Percentiles rank a stretch among this genome's conserved stretches.
phyloP scores from a whole-genome alignment of 148 eudicot species.

The Cornus kousa region DNA sequence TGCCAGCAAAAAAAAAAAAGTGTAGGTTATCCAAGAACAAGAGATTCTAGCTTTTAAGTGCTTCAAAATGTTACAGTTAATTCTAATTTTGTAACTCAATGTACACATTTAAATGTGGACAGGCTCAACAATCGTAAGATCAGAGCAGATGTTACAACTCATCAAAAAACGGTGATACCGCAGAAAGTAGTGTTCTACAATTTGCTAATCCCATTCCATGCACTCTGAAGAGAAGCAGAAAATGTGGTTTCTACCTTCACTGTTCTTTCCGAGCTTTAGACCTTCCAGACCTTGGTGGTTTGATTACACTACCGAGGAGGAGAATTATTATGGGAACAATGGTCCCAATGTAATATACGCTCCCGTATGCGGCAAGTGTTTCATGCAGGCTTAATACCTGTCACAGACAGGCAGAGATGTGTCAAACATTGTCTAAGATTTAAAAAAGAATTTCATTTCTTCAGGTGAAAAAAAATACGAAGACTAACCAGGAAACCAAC shows the following conservation, averaged over 20 bases:
- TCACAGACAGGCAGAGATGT: slow-evolving; percentile 7
- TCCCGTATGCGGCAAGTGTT: slow-evolving; percentile 75
- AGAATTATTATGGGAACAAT: slow-evolving; percentile 63
- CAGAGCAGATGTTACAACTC: background rate
- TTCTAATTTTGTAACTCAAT: no score
- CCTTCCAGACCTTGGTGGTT: slow-evolving; percentile 67
- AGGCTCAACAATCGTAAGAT: background rate
- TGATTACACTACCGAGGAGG: slow-evolving; percentile 58
- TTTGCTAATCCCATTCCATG: background rate
- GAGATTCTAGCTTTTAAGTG: no score
- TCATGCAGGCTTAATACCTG: slow-evolving; percentile 95
- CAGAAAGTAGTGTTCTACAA: background rate
- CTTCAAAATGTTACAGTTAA: no score
- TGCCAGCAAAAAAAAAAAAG: no score
- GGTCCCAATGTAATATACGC: slow-evolving; percentile 84
- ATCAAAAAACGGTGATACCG: background rate
- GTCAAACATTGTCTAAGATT: background rate
- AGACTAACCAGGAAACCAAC: slow-evolving; percentile 81
- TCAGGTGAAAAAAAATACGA: background rate
- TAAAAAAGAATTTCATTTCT: background rate
- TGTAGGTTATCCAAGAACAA: no score
- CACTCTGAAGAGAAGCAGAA: background rate
- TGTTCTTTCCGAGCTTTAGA: slow-evolving; percentile 72
- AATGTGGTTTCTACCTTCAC: slow-evolving; percentile 36
- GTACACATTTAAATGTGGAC: background rate